Evolutionary conservation across 2,329 filamentous ascomycete genomes (phyloP), one percentile per base, ranked within the genome.

Genomic region (Fusarium poae): DNA sequence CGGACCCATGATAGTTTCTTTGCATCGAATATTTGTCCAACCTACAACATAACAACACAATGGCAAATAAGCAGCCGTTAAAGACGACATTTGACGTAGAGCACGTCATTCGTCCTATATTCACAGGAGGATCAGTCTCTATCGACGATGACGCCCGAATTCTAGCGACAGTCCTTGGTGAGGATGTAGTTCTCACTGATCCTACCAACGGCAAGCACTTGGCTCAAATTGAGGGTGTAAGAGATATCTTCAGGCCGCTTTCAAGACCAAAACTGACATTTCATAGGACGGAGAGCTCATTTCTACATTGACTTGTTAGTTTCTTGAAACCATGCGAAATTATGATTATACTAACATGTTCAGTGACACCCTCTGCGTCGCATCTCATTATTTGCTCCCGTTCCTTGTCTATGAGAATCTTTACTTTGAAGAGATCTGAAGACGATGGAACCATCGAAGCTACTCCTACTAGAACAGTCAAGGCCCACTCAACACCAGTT

Each of bases 381-480:
- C 93, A 97, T 79, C 86, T 98, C 57, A 89, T 97, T 69, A 83
- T 97, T 72, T 98, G 94, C 82, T 99, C 96, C 20, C 90, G 95
- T 71, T 98, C 95, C n/a, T 85, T 97, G 56, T 94, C 94, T 9
- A 97, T 98, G 94, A 91, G 92, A 76, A 94, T 98, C 70, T 98
- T 93, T 81, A 82, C 91, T 20, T 84, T 99, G 27, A 85, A 86
- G 52, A 82, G 84, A 27, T 87, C 88, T 21, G 82, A 83, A 29
- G 83, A 86, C 21, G 84, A 87, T 37, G 83, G 83, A 46, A 80
- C 83, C 6, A 85, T 94, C 65, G 87, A 90, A 54, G 80, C 89
- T 21, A 88, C 90, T 50, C 88, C 97, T 18, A 78, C 92, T 18
- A 89, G 94, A 73, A 94, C 93, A 5, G 80, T 97, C 32, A 97